These are phyloP conservation scores for Paramecium caudatum DNA, from an alignment of 73 alveolate genomes.

Conservation along the genomic window DNA sequence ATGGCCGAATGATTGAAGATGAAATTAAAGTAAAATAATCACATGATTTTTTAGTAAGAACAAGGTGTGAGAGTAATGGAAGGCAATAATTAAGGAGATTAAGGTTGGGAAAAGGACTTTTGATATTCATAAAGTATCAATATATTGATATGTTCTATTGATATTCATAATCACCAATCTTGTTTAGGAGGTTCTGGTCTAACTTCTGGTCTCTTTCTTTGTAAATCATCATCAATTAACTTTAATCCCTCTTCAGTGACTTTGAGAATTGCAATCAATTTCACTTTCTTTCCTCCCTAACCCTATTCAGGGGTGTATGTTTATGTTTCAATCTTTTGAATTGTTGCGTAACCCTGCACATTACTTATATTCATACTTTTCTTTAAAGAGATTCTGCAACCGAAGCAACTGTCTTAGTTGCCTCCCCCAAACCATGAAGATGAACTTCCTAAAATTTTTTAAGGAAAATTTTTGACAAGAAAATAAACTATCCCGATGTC, in stretches of 20 bases:
- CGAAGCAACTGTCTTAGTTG: constrained; percentile 48
- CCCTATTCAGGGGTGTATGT: constrained; percentile 1
- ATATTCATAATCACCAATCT: neutral
- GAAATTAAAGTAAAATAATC: constrained; percentile 61
- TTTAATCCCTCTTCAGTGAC: constrained; percentile 9
- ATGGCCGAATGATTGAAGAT: constrained; percentile 60
- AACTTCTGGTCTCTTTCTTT: constrained; percentile 22
- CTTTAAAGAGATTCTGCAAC: constrained; percentile 49
- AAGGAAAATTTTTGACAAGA: constrained; percentile 49
- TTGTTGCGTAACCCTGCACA: neutral
- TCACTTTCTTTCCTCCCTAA: constrained; percentile 40
- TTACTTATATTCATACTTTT: neutral
- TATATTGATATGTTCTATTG: neutral
- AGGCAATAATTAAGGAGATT: constrained; percentile 22
- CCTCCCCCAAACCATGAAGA: constrained; percentile 61
- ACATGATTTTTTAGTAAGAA: neutral
- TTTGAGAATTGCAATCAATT: constrained; percentile 41
- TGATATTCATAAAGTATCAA: neutral
- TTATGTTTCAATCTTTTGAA: constrained; percentile 13
- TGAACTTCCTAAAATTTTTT: neutral
- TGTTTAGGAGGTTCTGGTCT: neutral
- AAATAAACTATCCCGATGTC: constrained; percentile 35
- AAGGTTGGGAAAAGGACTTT: constrained; percentile 66
- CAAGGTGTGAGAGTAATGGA: constrained; percentile 23
- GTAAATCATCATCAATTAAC: neutral